Evolutionary conservation across 2,329 filamentous ascomycete species (phyloP), one percentile per base, ranked within the genome.

Genomic region (Zymoseptoria tritici): DNA sequence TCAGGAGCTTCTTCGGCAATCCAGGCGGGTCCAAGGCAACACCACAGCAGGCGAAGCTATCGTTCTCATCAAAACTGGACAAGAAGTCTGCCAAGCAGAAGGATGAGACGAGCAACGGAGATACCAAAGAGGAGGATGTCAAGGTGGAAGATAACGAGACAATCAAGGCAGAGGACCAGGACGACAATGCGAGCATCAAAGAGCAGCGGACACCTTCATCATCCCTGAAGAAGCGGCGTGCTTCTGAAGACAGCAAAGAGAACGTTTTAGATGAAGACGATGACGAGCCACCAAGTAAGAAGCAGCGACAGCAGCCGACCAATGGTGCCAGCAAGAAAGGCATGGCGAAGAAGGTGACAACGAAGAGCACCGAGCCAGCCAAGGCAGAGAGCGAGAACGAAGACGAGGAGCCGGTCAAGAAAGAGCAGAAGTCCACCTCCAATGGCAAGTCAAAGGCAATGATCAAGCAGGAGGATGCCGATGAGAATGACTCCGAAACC

Each of bases 1-100:
- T 58, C 65, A 97, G 93, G 62, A 94, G 93, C 73, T 97, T 96
- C 78, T 96, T 97, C 72, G 85, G 85, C 20, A 82, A 84, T 50
- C 80, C 82, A 24, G 84, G 84, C 68, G 86, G 85, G 55, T 74
- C 81, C 4, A 83, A 81, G 66, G 75, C 82, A 0, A 78, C 82
- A 19, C 81, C 82, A 46, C 88, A 91, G 72, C 91, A 96, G 74
- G 87, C 89, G 1, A 94, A 86, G 67, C 78, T 96, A 49, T 82
- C 88, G 0, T 96, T 96, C 70, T 85, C 85, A 13, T 70, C 72
- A 6, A 74, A 72, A 49, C 54, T 68, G 19, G 62, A 67, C 19
- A 58, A 65, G 42, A 60, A 67, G 29, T 58, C 67, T 24, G 61
- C 57, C 19, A 56, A 60, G 11, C 60, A 56, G 16, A 57, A 57